Conservation (phyloP, 2,329 filamentous ascomycete species). For the Hortaea werneckii region DNA sequence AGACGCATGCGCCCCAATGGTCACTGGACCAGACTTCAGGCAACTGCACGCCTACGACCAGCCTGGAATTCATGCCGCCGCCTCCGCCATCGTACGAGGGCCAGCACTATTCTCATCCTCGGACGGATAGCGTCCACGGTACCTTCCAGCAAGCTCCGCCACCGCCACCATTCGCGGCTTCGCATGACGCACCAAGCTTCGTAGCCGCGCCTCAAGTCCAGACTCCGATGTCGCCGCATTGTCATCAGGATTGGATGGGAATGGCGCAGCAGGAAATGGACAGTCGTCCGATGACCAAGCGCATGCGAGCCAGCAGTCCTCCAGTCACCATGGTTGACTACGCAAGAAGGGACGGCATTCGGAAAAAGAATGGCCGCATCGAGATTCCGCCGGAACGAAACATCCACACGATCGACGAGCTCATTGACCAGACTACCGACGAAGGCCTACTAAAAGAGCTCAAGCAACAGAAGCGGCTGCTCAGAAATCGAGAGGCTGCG, state of each 20-base stretch:
- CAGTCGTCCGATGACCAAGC: slow-evolving; percentile 38
- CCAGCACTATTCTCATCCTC: slow-evolving; percentile 13
- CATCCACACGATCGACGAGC: slow-evolving; percentile 84
- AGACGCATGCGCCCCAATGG: slow-evolving; percentile 43
- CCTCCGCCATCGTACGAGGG: slow-evolving; percentile 34
- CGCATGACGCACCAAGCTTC: slow-evolving; percentile 29
- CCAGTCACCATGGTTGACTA: slow-evolving; percentile 30
- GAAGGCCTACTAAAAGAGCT: slow-evolving; percentile 95
- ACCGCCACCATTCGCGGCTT: slow-evolving; percentile 29
- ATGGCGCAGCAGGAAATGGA: slow-evolving; percentile 43
- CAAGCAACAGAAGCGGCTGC: slow-evolving; percentile 92
- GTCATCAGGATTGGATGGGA: slow-evolving; percentile 48
- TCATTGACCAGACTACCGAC: slow-evolving; percentile 79
- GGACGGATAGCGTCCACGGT: slow-evolving; percentile 23
- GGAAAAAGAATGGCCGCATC: slow-evolving; percentile 98
- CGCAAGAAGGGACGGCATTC: slow-evolving; percentile 71
- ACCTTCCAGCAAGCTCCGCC: slow-evolving; percentile 29
- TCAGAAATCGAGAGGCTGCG: slow-evolving; percentile 95
- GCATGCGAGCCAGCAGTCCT: slow-evolving; percentile 58
- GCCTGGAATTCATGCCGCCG: slow-evolving; percentile 50
- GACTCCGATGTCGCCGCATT: slow-evolving; percentile 52
- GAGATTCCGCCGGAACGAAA: slow-evolving; percentile 93
- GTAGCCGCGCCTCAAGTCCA: slow-evolving; percentile 42
- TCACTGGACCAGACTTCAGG: slow-evolving; percentile 53
- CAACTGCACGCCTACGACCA: slow-evolving; percentile 63